phyloP scores from a whole-genome alignment of 73 alveolate species.

The Tetrahymena borealis region DNA sequence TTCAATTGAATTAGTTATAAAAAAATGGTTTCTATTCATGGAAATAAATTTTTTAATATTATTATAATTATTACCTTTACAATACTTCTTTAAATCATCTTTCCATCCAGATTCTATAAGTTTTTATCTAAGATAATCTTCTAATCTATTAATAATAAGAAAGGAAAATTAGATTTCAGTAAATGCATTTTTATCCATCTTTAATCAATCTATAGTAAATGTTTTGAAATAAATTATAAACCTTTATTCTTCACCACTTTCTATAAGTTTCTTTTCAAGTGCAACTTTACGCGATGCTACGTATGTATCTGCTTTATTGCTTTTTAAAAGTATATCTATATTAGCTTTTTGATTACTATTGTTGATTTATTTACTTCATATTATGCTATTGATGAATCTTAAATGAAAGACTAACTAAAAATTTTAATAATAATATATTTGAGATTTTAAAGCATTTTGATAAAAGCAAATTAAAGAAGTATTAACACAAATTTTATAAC shows the following conservation, averaged over 20 bases:
- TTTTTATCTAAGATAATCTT: conserved; percentile 64
- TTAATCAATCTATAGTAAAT: too few relatives aligned
- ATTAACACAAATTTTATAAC: too few relatives aligned
- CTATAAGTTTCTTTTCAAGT: conserved; percentile 24
- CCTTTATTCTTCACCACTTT: conserved; percentile 33
- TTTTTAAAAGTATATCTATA: not conserved
- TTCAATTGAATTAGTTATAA: not conserved
- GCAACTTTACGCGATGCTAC: not conserved
- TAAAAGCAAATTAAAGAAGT: too few relatives aligned
- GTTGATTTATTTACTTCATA: too few relatives aligned
- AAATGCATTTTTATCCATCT: not conserved
- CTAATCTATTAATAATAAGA: conserved; percentile 28
- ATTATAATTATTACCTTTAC: conserved; percentile 37
- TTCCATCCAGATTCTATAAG: conserved; percentile 71
- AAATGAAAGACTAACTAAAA: too few relatives aligned
- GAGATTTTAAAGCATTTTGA: too few relatives aligned
- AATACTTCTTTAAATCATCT: conserved; percentile 61
- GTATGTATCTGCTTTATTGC: not conserved
- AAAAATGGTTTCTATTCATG: too few relatives aligned
- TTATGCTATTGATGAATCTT: too few relatives aligned
- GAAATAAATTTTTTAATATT: not conserved
- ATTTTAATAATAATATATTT: too few relatives aligned
- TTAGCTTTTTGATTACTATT: too few relatives aligned
- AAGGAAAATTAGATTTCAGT: not conserved
- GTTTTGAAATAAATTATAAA: too few relatives aligned